These are phyloP conservation scores for Beauveria pseudobassiana DNA, from an alignment of 2,329 filamentous ascomycete species.

Conservation along the genomic window DNA sequence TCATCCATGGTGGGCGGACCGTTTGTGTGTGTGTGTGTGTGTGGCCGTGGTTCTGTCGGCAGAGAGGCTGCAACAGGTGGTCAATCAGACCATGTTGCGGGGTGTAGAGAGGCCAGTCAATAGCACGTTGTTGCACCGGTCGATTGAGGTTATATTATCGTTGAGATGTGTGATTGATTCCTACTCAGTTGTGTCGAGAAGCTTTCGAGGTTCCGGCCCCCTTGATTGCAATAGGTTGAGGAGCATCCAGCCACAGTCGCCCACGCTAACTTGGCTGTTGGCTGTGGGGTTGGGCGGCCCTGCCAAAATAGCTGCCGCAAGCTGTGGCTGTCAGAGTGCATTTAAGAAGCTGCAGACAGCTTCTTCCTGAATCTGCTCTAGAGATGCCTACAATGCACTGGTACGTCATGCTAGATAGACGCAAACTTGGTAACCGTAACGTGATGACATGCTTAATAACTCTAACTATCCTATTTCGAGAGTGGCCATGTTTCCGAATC, in stretches of 20 bases:
- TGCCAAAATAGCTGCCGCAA: background rate
- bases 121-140: background rate
- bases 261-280: background rate
- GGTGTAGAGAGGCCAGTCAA: background rate
- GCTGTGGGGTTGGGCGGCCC: background rate
- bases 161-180: no score
- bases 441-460: background rate
- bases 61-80: constrained; percentile 10
- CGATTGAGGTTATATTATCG: no score
- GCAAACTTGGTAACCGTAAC: background rate
- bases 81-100: constrained; percentile 22
- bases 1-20: constrained; percentile 35
- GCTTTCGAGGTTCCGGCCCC: background rate
- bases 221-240: background rate
- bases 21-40: background rate
- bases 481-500: background rate
- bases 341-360: background rate
- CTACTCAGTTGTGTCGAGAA: background rate
- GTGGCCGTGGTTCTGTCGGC: background rate
- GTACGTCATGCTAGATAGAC: no score
- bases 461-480: background rate
- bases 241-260: background rate
- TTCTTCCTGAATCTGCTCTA: background rate
- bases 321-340: background rate
- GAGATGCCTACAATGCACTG: background rate